These are phyloP conservation scores for Madurella mycetomatis DNA, from an alignment of 2,329 filamentous ascomycete genomes.

Conservation along the genomic window DNA sequence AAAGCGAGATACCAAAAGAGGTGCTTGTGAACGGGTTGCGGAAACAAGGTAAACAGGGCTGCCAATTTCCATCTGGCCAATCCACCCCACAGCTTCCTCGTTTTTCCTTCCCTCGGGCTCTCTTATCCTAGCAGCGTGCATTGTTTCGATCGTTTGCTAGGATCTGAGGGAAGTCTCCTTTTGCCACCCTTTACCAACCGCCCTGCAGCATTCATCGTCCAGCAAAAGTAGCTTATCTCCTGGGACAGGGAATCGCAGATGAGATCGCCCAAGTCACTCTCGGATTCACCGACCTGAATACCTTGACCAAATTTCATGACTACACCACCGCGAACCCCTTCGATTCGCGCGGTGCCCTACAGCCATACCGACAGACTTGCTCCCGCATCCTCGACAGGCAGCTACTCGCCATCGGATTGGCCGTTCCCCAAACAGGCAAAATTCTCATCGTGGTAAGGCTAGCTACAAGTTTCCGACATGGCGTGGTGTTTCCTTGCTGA, in stretches of 20 bases:
- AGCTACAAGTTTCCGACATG: neutral
- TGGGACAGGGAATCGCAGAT: neutral
- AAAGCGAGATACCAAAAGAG: no score
- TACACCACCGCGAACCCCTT: constrained; percentile 8
- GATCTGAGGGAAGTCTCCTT: no score
- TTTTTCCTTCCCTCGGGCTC: no score
- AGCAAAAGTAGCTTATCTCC: neutral
- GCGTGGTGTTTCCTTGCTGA: neutral
- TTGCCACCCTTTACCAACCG: no score
- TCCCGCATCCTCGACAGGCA: neutral
- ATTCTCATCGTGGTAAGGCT: constrained; percentile 6
- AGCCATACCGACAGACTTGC: neutral
- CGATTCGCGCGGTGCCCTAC: constrained; percentile 17
- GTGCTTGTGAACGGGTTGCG: no score
- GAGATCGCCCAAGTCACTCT: neutral
- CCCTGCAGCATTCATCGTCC: no score
- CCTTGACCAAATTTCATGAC: constrained; percentile 12
- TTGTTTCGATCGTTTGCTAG: no score
- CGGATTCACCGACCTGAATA: constrained; percentile 6
- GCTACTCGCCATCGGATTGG: constrained; percentile 16
- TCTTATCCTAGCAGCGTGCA: no score
- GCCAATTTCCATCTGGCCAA: no score
- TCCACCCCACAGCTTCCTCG: no score
- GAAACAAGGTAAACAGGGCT: no score
- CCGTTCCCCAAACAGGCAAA: constrained; percentile 13